Evolutionary conservation across 768 basidiomycete genomes (phyloP).

Genomic region (Pulveroboletus sp.): DNA sequence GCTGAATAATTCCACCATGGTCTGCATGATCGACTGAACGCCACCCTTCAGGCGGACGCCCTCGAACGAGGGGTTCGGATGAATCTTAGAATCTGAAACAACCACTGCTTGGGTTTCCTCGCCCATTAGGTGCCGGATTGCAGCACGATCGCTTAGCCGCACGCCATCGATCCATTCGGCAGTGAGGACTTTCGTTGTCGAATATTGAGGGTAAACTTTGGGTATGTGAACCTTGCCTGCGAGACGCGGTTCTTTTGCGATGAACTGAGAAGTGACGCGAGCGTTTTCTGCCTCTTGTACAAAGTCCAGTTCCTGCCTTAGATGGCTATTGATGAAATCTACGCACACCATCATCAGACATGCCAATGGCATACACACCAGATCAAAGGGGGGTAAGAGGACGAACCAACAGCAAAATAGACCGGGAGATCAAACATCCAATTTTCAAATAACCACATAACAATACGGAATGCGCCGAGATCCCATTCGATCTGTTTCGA

Average conservation of each 20-base stretch:
- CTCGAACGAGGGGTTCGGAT: conserved; percentile 15
- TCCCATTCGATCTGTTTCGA: conserved; percentile 86
- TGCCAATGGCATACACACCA: too few species aligned
- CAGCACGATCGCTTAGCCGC: conserved; percentile 62
- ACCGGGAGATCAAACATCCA: conserved; percentile 85
- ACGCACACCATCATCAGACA: not conserved
- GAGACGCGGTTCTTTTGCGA: conserved; percentile 70
- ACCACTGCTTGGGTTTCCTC: conserved; percentile 27
- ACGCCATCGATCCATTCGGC: conserved; percentile 85
- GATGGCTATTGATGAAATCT: conserved; percentile 80
- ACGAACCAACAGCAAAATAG: conserved; percentile 73
- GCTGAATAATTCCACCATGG: conserved; percentile 84
- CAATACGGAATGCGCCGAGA: conserved; percentile 61
- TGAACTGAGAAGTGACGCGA: conserved; percentile 59
- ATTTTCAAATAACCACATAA: conserved; percentile 78
- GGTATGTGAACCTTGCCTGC: conserved; percentile 76
- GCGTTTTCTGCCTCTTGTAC: conserved; percentile 78
- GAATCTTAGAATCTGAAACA: not conserved
- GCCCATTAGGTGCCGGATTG: conserved; percentile 59
- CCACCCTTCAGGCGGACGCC: conserved; percentile 53
- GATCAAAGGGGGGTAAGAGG: not conserved
- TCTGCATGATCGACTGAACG: conserved; percentile 68
- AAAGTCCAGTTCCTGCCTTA: conserved; percentile 84
- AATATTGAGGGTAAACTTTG: conserved; percentile 64
- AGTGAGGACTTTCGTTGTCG: conserved; percentile 76